Percentiles rank a stretch among this genome's conserved stretches.
Evolutionary conservation across 2,329 filamentous ascomycete genomes (phyloP).

Genomic region (Alternaria postmessia): DNA sequence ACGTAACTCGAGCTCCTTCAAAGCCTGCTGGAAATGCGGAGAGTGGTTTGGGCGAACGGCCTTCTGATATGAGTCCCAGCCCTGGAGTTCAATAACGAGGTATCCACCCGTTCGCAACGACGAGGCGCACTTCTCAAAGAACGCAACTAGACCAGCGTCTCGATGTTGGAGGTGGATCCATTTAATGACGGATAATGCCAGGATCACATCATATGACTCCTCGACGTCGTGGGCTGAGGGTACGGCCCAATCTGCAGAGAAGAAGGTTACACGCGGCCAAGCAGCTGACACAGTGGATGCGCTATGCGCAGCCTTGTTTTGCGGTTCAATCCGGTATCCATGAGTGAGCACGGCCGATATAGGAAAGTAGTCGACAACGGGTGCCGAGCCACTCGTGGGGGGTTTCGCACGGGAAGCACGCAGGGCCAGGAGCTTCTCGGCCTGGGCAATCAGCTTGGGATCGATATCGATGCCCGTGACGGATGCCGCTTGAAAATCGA

Average conservation of each 20-base stretch:
- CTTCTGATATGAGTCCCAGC: constrained; percentile 49
- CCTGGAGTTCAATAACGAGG: constrained; percentile 47
- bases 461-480: constrained; percentile 54
- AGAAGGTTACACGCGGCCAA: constrained; percentile 43
- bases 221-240: constrained; percentile 33
- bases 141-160: constrained; percentile 42
- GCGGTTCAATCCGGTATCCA: constrained; percentile 43
- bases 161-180: constrained; percentile 51
- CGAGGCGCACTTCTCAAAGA: constrained; percentile 45
- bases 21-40: constrained; percentile 42
- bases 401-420: constrained; percentile 48
- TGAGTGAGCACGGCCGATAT: constrained; percentile 47
- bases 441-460: constrained; percentile 46
- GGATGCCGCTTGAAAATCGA: constrained; percentile 48
- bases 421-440: constrained; percentile 47
- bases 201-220: constrained; percentile 47
- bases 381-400: constrained; percentile 22
- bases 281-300: constrained; percentile 24
- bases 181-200: constrained; percentile 52
- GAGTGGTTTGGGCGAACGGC: constrained; percentile 43
- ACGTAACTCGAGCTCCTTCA: constrained; percentile 37
- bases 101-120: constrained; percentile 42
- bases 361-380: constrained; percentile 46
- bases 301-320: constrained; percentile 19
- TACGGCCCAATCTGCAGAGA: constrained; percentile 45